Evolutionary conservation across 306 rosid genomes (phyloP), one percentile per base, ranked within the genome.

Genomic region (Potentilla sterilis): DNA sequence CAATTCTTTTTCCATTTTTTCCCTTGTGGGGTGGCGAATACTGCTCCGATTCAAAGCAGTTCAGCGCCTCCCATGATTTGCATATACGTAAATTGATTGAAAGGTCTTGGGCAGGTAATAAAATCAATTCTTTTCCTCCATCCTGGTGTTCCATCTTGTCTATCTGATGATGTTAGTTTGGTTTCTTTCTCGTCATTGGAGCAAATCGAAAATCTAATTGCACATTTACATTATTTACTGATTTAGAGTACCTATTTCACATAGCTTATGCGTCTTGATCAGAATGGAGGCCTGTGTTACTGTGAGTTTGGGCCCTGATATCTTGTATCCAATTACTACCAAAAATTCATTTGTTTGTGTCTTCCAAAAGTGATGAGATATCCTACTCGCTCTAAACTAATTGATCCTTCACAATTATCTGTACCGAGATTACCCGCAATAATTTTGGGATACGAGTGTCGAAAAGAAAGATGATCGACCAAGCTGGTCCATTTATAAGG

Each of bases 1-100:
- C 44, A 73, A 74, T 75, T 80, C 75, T 87, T 84, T 28, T 81
- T 61, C 73, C 78, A 58, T 62, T 82, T 88, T 91, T 79, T 79
- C 70, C 16, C 69, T 79, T 9, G 67, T 74, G 79, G 86, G 86
- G 75, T 22, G 68, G 59, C 7, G 35, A 42, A 42, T 35, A 44
- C 35, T 61, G 68, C 52, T 71, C 58, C 24, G 42, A 57, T 57
- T 81, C 65, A 21, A 32, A 51, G 84, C 81, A 67, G 84, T 69
- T 57, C 38, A 74, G 69, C 67, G 77, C 34, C 81, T 63, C 72
- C 86, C 83, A 44, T 77, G 79, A 78, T 79, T 74, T 84, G 83
- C 88, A 86, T 85, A 88, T 81, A 86, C 78, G 80, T 75, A 82
- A 83, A 67, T 79, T 78, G 73, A 67, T 74, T 79, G 86, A 54